A percentile compares a stretch with the other conserved stretches of the same genome.
These are phyloP conservation scores for Mucuna pruriens DNA, from an alignment of 306 rosid genomes.

Conservation along the genomic window DNA sequence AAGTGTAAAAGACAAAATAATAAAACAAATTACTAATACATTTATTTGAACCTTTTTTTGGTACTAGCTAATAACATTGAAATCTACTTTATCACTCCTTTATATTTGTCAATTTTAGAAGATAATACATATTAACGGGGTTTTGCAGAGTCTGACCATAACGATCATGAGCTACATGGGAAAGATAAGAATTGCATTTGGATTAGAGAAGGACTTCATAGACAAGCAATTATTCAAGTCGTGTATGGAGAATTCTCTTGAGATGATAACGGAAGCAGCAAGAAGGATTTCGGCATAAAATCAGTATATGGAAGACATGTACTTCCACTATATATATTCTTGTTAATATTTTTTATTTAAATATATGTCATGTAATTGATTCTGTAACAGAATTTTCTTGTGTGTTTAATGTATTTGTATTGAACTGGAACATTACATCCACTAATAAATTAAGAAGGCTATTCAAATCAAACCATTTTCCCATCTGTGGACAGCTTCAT, in stretches of 20 bases:
- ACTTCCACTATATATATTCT: neutral
- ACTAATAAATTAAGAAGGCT: neutral
- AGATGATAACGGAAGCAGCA: constrained; percentile 44
- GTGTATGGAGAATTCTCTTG: constrained; percentile 47
- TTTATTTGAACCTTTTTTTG: too few species aligned
- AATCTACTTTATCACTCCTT: neutral
- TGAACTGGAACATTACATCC: neutral
- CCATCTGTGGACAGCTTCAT: too few species aligned
- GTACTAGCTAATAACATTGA: neutral
- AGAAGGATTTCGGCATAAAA: neutral
- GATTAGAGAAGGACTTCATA: constrained; percentile 51
- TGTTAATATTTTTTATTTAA: neutral
- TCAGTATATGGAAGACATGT: neutral
- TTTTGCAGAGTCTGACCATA: constrained; percentile 44
- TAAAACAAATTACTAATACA: too few species aligned
- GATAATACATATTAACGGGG: neutral
- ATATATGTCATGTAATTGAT: neutral
- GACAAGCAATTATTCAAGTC: constrained; percentile 48
- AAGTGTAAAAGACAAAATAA: too few species aligned
- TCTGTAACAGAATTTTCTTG: neutral
- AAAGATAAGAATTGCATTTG: constrained; percentile 52
- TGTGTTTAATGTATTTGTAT: neutral
- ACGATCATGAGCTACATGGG: constrained; percentile 54
- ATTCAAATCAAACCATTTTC: neutral
- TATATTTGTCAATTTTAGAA: neutral